Evolutionary conservation across 257 asterid species (phyloP), one percentile per base, ranked within the genome.

Genomic region (Striga asiatica): DNA sequence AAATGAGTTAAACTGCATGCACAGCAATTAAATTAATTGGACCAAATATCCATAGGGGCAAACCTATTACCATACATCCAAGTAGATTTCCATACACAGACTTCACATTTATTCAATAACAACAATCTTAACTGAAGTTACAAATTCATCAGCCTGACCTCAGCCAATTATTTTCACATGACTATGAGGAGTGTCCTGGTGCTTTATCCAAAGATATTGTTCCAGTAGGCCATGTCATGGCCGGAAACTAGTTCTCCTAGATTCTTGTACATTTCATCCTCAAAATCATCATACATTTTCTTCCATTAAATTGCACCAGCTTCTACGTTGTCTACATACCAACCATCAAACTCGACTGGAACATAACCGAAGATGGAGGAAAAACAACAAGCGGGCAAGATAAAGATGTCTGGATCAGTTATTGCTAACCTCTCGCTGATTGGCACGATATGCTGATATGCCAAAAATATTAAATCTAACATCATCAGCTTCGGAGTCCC

Each of bases 401-500:
- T n/a, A n/a, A n/a, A n/a, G n/a, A n/a, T n/a, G 42, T 35, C 10
- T 4, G 21, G 10, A 21, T 8, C 27, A 56, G 25, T 53, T 6
- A 8, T 41, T 14, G 29, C 58, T 29, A 56, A 91, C 96, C 96
- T 91, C 98, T 22, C 78, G 80, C 73, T 91, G 98, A 74, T 91
- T 91, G 52, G 96, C 81, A 46, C 98, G 96, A 68, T 87, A 91
- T 3, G 81, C 42, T 8, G 96, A 70, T 65, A 91, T 87, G 27
- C 96, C 96, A 45, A 91, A 91, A 58, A 91, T 67, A 67, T 91
- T 91, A 61, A 91, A 80, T 81, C 94, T 77, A 59, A 80, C 64
- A 67, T 91, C 96, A 64, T 87, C 88, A 72, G 88, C 98, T 68
- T 51, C 65, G 11, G 82, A 53, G 59, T 87, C 96, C 98, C 98